Conservation (phyloP, 345 rosid species). For the Rhizophora mangle region DNA sequence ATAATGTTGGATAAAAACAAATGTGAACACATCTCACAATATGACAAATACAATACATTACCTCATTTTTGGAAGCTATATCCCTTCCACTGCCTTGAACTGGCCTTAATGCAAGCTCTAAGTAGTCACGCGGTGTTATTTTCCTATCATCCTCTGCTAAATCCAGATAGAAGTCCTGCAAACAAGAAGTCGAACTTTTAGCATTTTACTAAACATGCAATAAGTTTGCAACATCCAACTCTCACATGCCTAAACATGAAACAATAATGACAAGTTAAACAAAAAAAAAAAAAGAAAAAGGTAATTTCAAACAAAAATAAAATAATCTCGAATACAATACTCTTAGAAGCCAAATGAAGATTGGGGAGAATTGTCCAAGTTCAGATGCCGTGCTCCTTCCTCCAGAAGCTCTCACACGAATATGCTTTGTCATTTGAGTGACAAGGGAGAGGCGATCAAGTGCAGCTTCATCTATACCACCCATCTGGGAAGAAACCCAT, state of each 20-base stretch:
- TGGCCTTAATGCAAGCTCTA: constrained; percentile 86
- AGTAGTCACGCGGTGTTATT: constrained; percentile 93
- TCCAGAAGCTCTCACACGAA: constrained; percentile 87
- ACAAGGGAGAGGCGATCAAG: constrained; percentile 98
- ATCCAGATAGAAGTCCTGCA: constrained; percentile 92
- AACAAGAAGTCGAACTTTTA: too few species aligned
- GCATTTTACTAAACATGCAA: background rate
- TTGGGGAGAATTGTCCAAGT: constrained; percentile 89
- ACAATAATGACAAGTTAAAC: background rate
- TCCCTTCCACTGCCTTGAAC: constrained; percentile 79
- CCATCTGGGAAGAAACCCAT: constrained; percentile 53
- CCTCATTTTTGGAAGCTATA: constrained; percentile 92
- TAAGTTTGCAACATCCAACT: background rate
- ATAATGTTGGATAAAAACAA: too few species aligned
- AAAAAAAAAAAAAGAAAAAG: background rate
- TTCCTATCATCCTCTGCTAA: constrained; percentile 74
- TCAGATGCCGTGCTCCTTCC: constrained; percentile 77
- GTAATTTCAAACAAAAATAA: background rate
- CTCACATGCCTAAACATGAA: background rate
- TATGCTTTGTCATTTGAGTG: constrained; percentile 96
- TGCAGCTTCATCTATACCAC: constrained; percentile 96
- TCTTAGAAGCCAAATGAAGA: constrained; percentile 98
- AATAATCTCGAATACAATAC: constrained; percentile 35
- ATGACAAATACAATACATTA: constrained; percentile 20
- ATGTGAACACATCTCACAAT: background rate